Conservation (phyloP, 2,329 filamentous ascomycete genomes). For the Aciculosporium take region DNA sequence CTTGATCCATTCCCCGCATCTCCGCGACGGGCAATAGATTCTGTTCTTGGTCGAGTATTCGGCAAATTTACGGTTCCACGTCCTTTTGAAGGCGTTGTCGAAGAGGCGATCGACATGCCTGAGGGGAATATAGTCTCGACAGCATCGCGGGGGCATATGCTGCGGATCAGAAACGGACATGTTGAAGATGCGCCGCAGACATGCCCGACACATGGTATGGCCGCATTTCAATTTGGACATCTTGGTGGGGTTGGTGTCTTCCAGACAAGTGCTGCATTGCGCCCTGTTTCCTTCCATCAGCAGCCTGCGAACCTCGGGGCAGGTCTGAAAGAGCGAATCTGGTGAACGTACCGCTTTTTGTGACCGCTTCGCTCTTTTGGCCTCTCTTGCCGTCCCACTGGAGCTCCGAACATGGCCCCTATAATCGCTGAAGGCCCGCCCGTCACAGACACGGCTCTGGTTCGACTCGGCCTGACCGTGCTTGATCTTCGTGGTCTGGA, state of each 20-base stretch:
- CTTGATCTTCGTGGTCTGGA: conserved; percentile 7
- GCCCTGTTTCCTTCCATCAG: conserved; percentile 31
- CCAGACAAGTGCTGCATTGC: conserved; percentile 59
- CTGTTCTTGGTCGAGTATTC: conserved; percentile 63
- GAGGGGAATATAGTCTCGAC: conserved; percentile 57
- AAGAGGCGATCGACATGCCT: conserved; percentile 66
- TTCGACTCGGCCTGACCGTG: conserved; percentile 8
- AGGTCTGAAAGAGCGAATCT: too few relatives aligned
- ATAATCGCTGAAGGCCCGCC: conserved; percentile 13
- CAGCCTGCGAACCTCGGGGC: too few relatives aligned
- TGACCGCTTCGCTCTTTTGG: conserved; percentile 5
- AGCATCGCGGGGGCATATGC: conserved; percentile 78
- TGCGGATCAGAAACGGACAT: conserved; percentile 62
- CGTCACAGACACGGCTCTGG: conserved; percentile 8
- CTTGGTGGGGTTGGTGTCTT: conserved; percentile 48
- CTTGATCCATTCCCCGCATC: conserved; percentile 69
- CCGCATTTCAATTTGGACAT: conserved; percentile 61
- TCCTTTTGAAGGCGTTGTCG: conserved; percentile 56
- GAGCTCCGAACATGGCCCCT: conserved; percentile 14
- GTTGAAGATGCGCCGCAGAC: conserved; percentile 60
- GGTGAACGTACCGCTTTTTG: conserved; percentile 9
- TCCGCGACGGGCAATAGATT: conserved; percentile 59
- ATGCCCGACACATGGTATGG: conserved; percentile 68
- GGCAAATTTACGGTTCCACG: conserved; percentile 68
- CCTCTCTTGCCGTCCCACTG: conserved; percentile 14